Percentiles rank a stretch among this genome's conserved stretches.
Evolutionary conservation across 2,329 filamentous ascomycete species (phyloP).

Genomic region (Amphichorda felina): DNA sequence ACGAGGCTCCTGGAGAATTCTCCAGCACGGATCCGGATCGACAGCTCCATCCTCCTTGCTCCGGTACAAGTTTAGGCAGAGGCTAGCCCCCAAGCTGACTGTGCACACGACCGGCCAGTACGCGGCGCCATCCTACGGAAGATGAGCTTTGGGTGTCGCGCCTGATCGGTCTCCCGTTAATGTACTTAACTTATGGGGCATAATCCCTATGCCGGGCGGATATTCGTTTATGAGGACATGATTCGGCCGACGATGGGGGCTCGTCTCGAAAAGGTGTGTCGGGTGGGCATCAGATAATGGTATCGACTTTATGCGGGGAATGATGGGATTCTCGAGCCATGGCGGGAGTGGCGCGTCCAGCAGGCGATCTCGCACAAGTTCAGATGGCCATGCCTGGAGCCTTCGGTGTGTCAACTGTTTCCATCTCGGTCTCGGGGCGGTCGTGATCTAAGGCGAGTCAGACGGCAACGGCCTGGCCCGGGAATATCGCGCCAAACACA

Average conservation of each 20-base stretch:
- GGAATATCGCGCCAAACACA: slow-evolving; percentile 16
- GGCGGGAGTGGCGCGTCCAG: slow-evolving; percentile 60
- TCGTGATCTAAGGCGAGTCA: slow-evolving; percentile 31
- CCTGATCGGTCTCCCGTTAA: slow-evolving; percentile 1
- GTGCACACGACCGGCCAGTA: slow-evolving; percentile 87
- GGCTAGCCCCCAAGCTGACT: slow-evolving; percentile 66
- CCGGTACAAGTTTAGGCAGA: slow-evolving; percentile 68
- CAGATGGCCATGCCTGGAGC: slow-evolving; percentile 81
- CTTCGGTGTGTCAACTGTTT: slow-evolving; percentile 78
- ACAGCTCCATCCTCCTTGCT: slow-evolving; percentile 50
- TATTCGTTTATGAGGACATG: slow-evolving; percentile 96
- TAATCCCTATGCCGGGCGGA: slow-evolving; percentile 77
- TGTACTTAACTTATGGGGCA: slow-evolving; percentile 66
- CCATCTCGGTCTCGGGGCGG: slow-evolving; percentile 68
- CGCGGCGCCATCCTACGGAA: slow-evolving; percentile 57
- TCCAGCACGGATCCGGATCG: slow-evolving; percentile 34
- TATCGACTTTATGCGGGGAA: slow-evolving; percentile 46
- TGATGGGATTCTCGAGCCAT: slow-evolving; percentile 63
- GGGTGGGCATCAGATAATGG: slow-evolving; percentile 18
- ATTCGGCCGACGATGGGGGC: slow-evolving; percentile 69
- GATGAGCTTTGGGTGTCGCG: slow-evolving; percentile 18
- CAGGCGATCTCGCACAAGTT: slow-evolving; percentile 67
- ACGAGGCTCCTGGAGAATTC: slow-evolving; percentile 71
- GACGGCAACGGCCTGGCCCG: background rate
- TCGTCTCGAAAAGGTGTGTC: slow-evolving; percentile 40